Evolutionary conservation across 352 stramenopile genomes (phyloP).

Genomic region (Phytophthora pisi): DNA sequence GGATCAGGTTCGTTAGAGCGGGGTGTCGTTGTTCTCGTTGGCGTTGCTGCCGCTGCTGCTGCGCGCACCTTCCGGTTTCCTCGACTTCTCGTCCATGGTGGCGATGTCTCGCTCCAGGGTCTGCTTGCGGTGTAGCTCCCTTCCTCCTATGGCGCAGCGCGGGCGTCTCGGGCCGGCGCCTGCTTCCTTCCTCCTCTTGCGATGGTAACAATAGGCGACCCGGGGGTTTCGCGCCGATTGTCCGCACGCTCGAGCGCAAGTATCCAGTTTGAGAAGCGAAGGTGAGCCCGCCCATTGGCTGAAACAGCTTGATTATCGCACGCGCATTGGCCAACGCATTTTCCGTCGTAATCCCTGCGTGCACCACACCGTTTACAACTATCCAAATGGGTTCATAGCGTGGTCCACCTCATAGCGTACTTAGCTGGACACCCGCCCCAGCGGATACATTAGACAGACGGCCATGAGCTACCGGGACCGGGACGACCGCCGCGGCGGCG

Average conservation of each 20-base stretch:
- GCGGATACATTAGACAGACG: not conserved
- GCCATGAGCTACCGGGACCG: constrained; percentile 37
- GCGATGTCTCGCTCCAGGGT: constrained; percentile 29
- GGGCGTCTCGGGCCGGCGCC: constrained; percentile 3
- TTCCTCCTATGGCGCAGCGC: constrained; percentile 27
- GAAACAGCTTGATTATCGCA: constrained; percentile 1
- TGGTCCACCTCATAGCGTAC: not conserved
- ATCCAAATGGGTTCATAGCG: too few relatives aligned
- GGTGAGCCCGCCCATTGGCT: constrained; percentile 8
- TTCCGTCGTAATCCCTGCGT: not conserved
- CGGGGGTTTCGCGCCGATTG: constrained; percentile 34
- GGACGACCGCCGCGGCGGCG: constrained; percentile 31
- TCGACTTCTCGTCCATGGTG: constrained; percentile 86
- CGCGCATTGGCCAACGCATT: constrained; percentile 17
- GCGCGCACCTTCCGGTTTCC: constrained; percentile 77
- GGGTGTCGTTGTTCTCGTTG: too few relatives aligned
- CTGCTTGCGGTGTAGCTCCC: constrained; percentile 28
- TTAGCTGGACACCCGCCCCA: not conserved
- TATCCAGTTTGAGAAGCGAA: constrained; percentile 23
- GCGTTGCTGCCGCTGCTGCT: not conserved
- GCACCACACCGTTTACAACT: not conserved
- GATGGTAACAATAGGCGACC: constrained; percentile 16
- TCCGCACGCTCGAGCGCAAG: constrained; percentile 12
- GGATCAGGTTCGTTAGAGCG: too few relatives aligned
- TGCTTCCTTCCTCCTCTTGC: constrained; percentile 21